Evolutionary conservation across 2,329 filamentous ascomycete genomes (phyloP).

Genomic region (Metarhizium brunneum): DNA sequence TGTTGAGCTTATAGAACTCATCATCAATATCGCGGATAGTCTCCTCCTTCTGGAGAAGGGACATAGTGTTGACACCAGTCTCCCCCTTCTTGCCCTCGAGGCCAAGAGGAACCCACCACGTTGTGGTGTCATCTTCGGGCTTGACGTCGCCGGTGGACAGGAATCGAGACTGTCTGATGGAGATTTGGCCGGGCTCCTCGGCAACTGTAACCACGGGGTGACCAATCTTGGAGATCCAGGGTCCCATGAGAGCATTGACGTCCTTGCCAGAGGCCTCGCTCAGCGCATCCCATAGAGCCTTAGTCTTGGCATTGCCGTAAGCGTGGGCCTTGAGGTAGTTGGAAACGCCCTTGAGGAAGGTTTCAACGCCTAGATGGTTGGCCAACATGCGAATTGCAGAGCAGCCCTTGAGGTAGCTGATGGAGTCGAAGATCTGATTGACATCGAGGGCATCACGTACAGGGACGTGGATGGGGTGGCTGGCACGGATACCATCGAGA

Average conservation of each 20-base stretch:
- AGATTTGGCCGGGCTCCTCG: slow-evolving; percentile 75
- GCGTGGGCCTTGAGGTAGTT: slow-evolving; percentile 82
- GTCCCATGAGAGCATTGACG: slow-evolving; percentile 78
- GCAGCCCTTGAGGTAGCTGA: slow-evolving; percentile 94
- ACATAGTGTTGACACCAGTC: slow-evolving; percentile 51
- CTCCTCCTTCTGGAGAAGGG: slow-evolving; percentile 67
- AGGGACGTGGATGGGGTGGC: slow-evolving; percentile 92
- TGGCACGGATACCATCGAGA: slow-evolving; percentile 82
- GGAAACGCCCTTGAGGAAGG: slow-evolving; percentile 82
- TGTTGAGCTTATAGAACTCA: slow-evolving; percentile 90
- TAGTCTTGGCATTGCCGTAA: slow-evolving; percentile 84
- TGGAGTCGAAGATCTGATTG: slow-evolving; percentile 95
- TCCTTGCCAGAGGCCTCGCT: slow-evolving; percentile 82
- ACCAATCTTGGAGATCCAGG: slow-evolving; percentile 93
- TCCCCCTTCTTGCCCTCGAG: slow-evolving; percentile 66
- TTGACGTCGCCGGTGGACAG: slow-evolving; percentile 85
- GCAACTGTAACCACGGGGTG: slow-evolving; percentile 83
- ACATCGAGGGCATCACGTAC: slow-evolving; percentile 91
- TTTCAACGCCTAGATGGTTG: slow-evolving; percentile 76
- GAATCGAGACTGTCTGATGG: slow-evolving; percentile 79
- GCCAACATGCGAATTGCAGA: slow-evolving; percentile 96
- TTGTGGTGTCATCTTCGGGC: slow-evolving; percentile 80
- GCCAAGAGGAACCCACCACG: slow-evolving; percentile 91
- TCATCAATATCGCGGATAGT: slow-evolving; percentile 66
- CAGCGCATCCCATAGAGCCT: slow-evolving; percentile 83